Base-by-base conservation (phyloP, 768 basidiomycete genomes). In the Pleurotus salmoneostramineus region DNA sequence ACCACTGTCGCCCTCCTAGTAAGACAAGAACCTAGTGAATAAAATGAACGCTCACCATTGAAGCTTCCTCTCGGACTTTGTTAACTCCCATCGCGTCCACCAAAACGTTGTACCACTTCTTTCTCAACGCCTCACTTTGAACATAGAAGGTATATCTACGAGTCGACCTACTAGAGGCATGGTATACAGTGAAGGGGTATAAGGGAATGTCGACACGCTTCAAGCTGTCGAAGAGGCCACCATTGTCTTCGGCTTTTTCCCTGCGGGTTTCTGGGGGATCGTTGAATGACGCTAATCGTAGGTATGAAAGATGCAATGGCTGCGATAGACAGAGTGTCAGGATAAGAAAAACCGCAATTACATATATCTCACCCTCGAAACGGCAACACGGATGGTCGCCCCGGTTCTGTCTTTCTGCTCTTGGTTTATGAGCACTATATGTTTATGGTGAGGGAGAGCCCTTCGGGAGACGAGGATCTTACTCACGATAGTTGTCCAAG, bases 261-360 rank as follows among this genome's bases (percentile, higher is more conserved):
- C 81, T 85, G 35, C 89, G 82, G 49, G 70, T 75, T 62, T 91
- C 92, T 4, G 83, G 72, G 5, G 81, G 74, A 1, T 67, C 75
- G 15, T 78, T 74, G 66, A 93, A 94, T 12, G 79, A 71, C 32
- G 81, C 90, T 6, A 93, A 76, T 14, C 83, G 83, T n/a, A 94
- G 79, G 61, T 86, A 93, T 37, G 88, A 86, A 2, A 94, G 71
- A 3, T 91, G 88, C 56, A 94, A 81, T 32, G 92, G 92, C 92
- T 93, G 61, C 4, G 50, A 45, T 27, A 6, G 4, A 27, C 5
- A 42, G 12, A 35, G 15, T 45, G 8, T 27, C 21, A n/a, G 8
- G n/a, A 35, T 21, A 7, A 15, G n/a, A 27, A 27, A 27, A 27
- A 27, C 21, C 21, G 4, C n/a, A 35, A 37, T 37, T 37, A 8